phyloP scores from a whole-genome alignment of 1,284 basidiomycete genomes.

The Marasmius fiardii region DNA sequence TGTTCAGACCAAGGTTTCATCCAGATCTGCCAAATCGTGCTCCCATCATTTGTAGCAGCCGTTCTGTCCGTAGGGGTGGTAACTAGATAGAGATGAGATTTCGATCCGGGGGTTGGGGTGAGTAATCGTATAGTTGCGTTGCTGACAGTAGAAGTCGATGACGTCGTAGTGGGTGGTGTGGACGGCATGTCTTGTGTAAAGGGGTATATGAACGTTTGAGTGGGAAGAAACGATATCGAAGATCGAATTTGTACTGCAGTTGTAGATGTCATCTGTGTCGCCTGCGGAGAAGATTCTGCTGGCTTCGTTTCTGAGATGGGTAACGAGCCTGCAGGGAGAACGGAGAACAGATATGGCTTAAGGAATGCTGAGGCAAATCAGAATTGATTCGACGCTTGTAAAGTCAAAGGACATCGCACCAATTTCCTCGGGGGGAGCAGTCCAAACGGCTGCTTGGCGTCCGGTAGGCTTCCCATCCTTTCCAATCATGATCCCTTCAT shows the following conservation, averaged over 20 bases:
- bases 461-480: constrained; percentile 66
- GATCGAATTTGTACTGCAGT: constrained; percentile 79
- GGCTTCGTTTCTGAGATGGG: constrained; percentile 29
- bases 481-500: constrained; percentile 72
- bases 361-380: constrained; percentile 53
- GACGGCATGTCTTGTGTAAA: constrained; percentile 34
- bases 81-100: constrained; percentile 63
- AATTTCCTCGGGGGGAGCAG: constrained; percentile 78
- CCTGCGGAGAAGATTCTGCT: constrained; percentile 22
- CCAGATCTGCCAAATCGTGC: constrained; percentile 72
- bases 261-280: constrained; percentile 33
- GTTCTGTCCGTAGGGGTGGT: constrained; percentile 74
- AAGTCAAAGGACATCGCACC: constrained; percentile 35
- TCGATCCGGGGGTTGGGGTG: constrained; percentile 45
- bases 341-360: constrained; percentile 83
- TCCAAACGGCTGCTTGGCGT: constrained; percentile 68
- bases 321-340: constrained; percentile 68
- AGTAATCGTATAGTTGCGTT: constrained; percentile 60
- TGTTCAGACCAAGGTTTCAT: constrained; percentile 80
- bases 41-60: constrained; percentile 61
- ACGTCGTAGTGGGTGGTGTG: constrained; percentile 21
- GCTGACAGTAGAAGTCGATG: constrained; percentile 22
- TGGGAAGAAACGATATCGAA: constrained; percentile 62
- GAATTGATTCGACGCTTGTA: not conserved
- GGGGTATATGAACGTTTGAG: constrained; percentile 69